Evolutionary conservation across 2,329 filamentous ascomycete species (phyloP).

Genomic region (Penicillium sp.): DNA sequence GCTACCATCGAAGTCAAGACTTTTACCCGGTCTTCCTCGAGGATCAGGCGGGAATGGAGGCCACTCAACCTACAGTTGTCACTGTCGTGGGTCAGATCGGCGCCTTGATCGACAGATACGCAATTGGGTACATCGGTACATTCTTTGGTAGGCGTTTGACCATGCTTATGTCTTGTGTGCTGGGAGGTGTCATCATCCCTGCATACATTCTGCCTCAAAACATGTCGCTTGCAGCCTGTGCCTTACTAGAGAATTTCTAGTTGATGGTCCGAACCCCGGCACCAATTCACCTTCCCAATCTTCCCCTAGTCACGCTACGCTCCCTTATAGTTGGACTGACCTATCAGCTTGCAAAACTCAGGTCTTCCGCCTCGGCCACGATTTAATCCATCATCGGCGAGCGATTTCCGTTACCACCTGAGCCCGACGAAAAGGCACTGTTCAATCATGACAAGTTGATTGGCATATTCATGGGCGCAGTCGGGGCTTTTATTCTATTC

Average conservation of each 20-base stretch:
- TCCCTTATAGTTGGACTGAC: conserved; percentile 38
- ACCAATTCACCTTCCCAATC: conserved; percentile 37
- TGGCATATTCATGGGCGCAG: conserved; percentile 31
- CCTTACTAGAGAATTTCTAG: conserved; percentile 42
- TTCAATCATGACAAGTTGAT: conserved; percentile 48
- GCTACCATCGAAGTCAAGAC: no score
- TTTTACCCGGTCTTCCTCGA: no score
- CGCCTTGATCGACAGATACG: no score
- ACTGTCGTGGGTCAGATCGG: conserved; percentile 27
- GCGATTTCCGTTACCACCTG: conserved; percentile 40
- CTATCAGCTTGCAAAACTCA: conserved; percentile 44
- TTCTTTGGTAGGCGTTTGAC: no score
- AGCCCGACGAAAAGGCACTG: conserved; percentile 29
- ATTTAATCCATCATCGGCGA: conserved; percentile 47
- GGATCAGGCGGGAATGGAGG: no score
- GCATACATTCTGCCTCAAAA: conserved; percentile 32
- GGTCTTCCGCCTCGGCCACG: conserved; percentile 44
- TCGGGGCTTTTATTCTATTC: conserved; percentile 35
- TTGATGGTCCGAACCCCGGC: conserved; percentile 39
- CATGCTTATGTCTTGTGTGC: conserved; percentile 22
- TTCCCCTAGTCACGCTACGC: conserved; percentile 37
- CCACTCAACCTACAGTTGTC: conserved; percentile 32
- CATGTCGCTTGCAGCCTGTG: conserved; percentile 34
- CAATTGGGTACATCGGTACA: no score
- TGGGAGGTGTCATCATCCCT: conserved; percentile 38